Evolutionary conservation across 2,329 filamentous ascomycete genomes (phyloP).

Genomic region (Dothistroma pini): DNA sequence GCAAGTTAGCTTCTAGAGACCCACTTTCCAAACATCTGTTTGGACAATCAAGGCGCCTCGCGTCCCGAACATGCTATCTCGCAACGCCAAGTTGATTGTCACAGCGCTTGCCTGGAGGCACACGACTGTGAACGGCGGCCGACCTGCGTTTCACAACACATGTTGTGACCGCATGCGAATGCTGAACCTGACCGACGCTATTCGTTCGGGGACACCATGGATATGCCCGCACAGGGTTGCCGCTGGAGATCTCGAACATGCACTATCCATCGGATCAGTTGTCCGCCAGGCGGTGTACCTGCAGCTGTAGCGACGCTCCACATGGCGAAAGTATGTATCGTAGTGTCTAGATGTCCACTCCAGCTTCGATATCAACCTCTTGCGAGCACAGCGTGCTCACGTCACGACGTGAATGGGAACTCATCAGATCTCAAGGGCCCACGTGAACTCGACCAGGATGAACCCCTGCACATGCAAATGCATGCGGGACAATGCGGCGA

Average conservation of each 20-base stretch:
- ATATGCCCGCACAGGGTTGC: neutral
- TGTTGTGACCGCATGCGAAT: neutral
- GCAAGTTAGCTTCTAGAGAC: neutral
- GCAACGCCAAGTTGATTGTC: neutral
- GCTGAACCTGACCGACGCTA: neutral
- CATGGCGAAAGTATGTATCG: neutral
- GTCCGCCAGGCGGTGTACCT: constrained; percentile 8
- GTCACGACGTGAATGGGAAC: neutral
- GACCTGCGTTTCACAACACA: neutral
- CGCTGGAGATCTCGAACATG: neutral
- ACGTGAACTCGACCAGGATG: neutral
- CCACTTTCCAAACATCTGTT: neutral
- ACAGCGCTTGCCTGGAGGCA: neutral
- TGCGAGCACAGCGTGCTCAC: neutral
- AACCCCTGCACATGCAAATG: neutral
- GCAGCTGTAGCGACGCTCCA: constrained; percentile 1
- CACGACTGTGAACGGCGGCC: neutral
- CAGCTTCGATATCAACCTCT: neutral
- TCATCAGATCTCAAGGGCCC: neutral
- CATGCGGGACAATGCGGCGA: neutral
- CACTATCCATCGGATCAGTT: neutral
- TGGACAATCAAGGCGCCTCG: neutral
- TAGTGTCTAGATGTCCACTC: neutral
- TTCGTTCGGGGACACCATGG: neutral
- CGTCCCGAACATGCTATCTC: neutral